Evolutionary conservation across 495 filamentous ascomycete species (phyloP).

Genomic region (Cenococcum geophilum): DNA sequence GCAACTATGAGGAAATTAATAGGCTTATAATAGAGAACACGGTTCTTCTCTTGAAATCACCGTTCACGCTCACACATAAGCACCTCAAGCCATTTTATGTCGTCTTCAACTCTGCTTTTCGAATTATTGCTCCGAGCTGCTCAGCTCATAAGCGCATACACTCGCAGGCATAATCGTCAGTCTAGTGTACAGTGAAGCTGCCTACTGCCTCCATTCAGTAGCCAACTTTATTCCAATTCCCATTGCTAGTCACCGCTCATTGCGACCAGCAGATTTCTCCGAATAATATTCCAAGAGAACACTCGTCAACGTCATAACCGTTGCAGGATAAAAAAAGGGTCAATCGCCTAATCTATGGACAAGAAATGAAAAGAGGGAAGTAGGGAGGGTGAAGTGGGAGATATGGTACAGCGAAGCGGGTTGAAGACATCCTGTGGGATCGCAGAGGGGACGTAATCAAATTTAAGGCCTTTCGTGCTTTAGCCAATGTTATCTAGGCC

Average conservation of each 20-base stretch:
- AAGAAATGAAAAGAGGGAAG: neutral
- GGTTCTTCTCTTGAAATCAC: no score
- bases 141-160: neutral
- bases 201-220: neutral
- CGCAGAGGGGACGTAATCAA: neutral
- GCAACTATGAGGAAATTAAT: no score
- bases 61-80: no score
- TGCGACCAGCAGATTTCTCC: conserved; percentile 11
- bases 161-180: neutral
- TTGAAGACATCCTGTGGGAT: neutral
- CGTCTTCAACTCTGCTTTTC: neutral
- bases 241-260: conserved; percentile 15
- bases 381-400: neutral
- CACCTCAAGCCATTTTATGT: no score
- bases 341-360: conserved; percentile 22
- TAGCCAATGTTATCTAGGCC: neutral
- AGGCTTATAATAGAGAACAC: no score
- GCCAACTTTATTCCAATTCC: conserved; percentile 6
- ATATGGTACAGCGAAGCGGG: conserved; percentile 19
- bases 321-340: conserved; percentile 17
- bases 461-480: neutral
- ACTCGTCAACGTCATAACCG: conserved; percentile 26
- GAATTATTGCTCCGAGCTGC: neutral
- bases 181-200: conserved; percentile 10
- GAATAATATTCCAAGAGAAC: conserved; percentile 12